Evolutionary conservation across 768 basidiomycete species (phyloP).

Genomic region (Asterophora parasitica): DNA sequence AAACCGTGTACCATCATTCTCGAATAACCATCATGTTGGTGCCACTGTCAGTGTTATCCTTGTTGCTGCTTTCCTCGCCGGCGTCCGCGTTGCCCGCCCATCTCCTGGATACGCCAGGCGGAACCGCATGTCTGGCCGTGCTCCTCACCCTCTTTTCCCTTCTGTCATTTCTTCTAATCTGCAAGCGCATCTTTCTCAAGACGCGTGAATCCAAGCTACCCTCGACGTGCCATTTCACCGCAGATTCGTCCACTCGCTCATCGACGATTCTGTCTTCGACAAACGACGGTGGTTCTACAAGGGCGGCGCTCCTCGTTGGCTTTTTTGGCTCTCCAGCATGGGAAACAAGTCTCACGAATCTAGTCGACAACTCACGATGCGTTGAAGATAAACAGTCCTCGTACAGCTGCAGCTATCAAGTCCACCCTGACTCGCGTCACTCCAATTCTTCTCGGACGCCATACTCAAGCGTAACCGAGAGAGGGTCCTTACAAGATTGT

Average conservation of each 20-base stretch:
- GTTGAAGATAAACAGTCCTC: constrained; percentile 18
- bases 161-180: constrained; percentile 21
- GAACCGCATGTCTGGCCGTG: constrained; percentile 22
- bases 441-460: constrained; percentile 7
- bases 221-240: constrained; percentile 3
- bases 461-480: constrained; percentile 7
- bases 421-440: constrained; percentile 16
- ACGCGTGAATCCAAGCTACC: constrained; percentile 16
- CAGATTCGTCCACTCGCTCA: constrained; percentile 15
- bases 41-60: not conserved
- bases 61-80: constrained; percentile 3
- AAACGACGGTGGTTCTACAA: constrained; percentile 8
- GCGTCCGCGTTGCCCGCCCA: constrained; percentile 12
- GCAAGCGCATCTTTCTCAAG: constrained; percentile 26
- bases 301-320: constrained; percentile 37
- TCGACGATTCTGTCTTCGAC: constrained; percentile 15
- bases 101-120: constrained; percentile 12
- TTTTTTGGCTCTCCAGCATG: constrained; percentile 41
- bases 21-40: constrained; percentile 4
- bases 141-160: constrained; percentile 20
- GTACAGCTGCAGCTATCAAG: constrained; percentile 16
- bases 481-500: not conserved
- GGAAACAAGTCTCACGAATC: constrained; percentile 31
- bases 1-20: too few relatives aligned
- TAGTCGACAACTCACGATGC: constrained; percentile 13